Evolutionary conservation across 1,139 yeast species (phyloP), one percentile per base, ranked within the genome.

Genomic region (Nakaseomyces delphensis): DNA sequence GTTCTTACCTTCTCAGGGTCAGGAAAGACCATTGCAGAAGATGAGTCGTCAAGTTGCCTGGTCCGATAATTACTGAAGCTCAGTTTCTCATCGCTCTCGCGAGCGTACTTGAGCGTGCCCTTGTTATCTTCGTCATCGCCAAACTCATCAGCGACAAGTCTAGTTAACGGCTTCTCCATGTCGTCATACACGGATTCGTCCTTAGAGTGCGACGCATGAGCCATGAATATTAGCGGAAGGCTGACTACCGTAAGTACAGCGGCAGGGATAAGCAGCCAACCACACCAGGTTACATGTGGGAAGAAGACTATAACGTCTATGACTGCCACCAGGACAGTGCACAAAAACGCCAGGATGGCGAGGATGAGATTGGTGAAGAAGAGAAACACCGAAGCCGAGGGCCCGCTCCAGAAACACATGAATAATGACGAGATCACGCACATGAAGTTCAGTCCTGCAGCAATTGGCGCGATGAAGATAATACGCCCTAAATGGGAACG

Each of bases 401-500:
- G 6, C 66, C 28, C 27, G n/a, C 25, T n/a, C 3, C 13, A 38
- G 27, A 19, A 45, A 11, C 36, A 29, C 19, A 33, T 31, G 30
- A 39, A 39, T 5, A 44, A 32, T 21, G 49, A 36, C 3, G 79
- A 61, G 8, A 83, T 52, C 42, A 80, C 68, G n/a, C 84, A 49
- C 15, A 60, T 42, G 43, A 60, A 57, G 18, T 57, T 77, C 57
- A 85, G 68, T 0, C 89, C 95, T 13, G 85, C 77, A 3, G 95
- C 85, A 27, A 89, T 76, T 0, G 94, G 95, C 50, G 83, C 87
- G 15, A 85, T 76, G 37, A 89, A 76, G 43, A 91, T 70, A 38
- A 85, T 69, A 50, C 78, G 77, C 3, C 93, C 80, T 42, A 89
- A 72, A 1, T 77, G 70, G 48, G 72, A 73, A 51, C 95, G 70